Evolutionary conservation across 2,329 filamentous ascomycete species (phyloP), one percentile per base, ranked within the genome.

Genomic region (Leptographium wingfieldii): DNA sequence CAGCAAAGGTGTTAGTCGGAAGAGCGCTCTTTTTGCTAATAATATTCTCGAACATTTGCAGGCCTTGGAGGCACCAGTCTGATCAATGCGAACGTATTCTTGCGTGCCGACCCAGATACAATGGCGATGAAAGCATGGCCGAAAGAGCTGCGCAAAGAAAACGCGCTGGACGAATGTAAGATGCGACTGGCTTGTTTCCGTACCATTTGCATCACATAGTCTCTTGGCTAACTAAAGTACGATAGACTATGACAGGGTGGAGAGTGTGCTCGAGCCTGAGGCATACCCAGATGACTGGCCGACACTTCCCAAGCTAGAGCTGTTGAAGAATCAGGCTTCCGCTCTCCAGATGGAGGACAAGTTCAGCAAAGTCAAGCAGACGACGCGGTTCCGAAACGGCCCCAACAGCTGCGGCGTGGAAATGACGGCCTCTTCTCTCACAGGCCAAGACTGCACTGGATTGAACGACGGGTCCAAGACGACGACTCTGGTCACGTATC

Each of bases 381-480:
- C 84, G 0, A 87, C 83, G 0, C 77, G 80, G 51, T 88, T 88
- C 67, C 72, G 73, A 16, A 76, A 80, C 61, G 82, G 82, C 0
- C 76, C 78, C 19, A 87, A 87, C 66, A 79, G 75, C 65, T 80
- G 77, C n/a, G 85, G 84, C 16, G 81, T 87, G 3, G 74, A 81
- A 63, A 85, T 88, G 84, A 73, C 75, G 25, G 75, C 78, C 0
- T 85, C 82, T 0, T 76, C 77, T 0, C 71, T 84, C 27, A 81
- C 81, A 0, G 84, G 84, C 1, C 81, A 85, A 68, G 85, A 88
- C 64, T 71, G 70, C 48, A 86, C 83, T 0, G 85, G 84, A 1
- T 65, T 85, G 61, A 87, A 88, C 64, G 85, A 88, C 68, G 83
- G 83, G 2, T 86, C 82, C 35, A 87, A 87, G 70, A 86, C 78